Conservation (phyloP, 176 grass and related monocot genomes). For the Hordeum vulgare region MorexV3_pseudomolecules_assembly NC_058523.1:10165455-10165954, state of each 20-base stretch:
- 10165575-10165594: neutral
- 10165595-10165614: too few species aligned
- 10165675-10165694: too few species aligned
- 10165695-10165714: too few species aligned
- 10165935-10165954: neutral
- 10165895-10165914: neutral
- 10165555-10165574: neutral
- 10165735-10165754: too few species aligned
- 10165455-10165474: neutral
- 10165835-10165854: neutral
- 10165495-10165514: constrained; percentile 9
- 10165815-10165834: neutral
- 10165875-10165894: neutral
- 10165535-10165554: neutral
- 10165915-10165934: neutral
- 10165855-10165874: neutral
- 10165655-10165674: too few species aligned
- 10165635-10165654: too few species aligned
- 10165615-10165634: too few species aligned
- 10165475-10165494: neutral
- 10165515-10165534: constrained; percentile 7
- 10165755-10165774: too few species aligned
- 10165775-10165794: too few species aligned
- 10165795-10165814: neutral
- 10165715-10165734: too few species aligned